A percentile compares a stretch with the other conserved stretches of the same genome.
Evolutionary conservation across 139 green algal genomes (phyloP).

Genomic region (Astrephomene gubernaculifera): DNA sequence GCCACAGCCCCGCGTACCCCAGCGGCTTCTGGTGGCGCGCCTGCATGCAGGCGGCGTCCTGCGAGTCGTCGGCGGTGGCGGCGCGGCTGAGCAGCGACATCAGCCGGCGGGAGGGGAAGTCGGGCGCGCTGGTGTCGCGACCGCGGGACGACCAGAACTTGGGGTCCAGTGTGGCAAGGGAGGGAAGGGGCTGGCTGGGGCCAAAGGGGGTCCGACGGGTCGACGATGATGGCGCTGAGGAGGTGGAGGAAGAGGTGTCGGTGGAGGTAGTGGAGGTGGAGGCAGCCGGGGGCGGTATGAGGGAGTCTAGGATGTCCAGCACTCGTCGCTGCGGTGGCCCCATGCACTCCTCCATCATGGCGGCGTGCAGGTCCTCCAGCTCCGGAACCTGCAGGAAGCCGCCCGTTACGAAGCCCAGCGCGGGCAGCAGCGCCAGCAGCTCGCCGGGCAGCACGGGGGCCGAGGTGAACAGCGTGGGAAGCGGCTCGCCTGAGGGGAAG

Average conservation of each 20-base stretch:
- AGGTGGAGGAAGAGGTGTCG: background rate
- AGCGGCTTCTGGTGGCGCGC: constrained; percentile 58
- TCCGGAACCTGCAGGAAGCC: constrained; percentile 39
- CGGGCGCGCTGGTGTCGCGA: constrained; percentile 35
- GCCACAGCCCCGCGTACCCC: constrained; percentile 64
- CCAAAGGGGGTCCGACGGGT: no score
- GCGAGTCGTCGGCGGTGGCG: constrained; percentile 40
- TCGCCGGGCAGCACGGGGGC: constrained; percentile 9
- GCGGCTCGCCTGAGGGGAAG: background rate
- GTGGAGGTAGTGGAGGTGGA: background rate
- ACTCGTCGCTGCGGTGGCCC: constrained; percentile 38
- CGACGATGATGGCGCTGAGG: background rate
- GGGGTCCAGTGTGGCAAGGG: constrained; percentile 40
- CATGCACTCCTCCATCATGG: constrained; percentile 33
- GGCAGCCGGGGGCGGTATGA: background rate
- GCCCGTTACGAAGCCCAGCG: constrained; percentile 47
- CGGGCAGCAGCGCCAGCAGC: constrained; percentile 35
- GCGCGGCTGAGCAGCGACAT: constrained; percentile 50
- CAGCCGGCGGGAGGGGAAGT: constrained; percentile 34
- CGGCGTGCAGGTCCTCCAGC: constrained; percentile 53
- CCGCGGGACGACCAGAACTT: constrained; percentile 53
- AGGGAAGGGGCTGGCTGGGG: background rate
- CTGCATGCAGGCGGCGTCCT: constrained; percentile 57
- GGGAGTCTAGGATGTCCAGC: constrained; percentile 41
- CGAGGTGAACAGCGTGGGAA: background rate